Percentiles rank a stretch among this genome's conserved stretches.
Conservation (phyloP, 2,329 filamentous ascomycete genomes). For the Domatiomyces catenatus region DNA sequence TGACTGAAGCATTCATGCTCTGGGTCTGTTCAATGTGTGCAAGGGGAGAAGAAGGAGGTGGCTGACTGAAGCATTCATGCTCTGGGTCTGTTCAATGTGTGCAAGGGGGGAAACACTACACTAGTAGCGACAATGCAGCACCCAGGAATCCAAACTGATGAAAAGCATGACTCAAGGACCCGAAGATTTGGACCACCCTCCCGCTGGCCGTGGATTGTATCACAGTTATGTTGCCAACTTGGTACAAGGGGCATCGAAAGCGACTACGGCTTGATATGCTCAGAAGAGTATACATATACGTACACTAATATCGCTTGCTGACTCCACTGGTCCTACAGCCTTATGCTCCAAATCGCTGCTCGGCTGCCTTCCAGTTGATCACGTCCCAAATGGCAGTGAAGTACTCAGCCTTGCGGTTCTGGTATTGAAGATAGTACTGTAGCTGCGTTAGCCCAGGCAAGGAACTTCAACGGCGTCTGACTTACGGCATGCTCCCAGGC, state of each 20-base stretch:
- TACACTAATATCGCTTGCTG: neutral
- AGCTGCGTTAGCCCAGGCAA: neutral
- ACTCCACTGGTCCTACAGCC: neutral
- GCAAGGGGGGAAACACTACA: no score
- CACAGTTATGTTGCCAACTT: neutral
- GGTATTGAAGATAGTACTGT: slow-evolving; percentile 57
- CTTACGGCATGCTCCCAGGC: slow-evolving; percentile 74
- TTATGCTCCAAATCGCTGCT: slow-evolving; percentile 43
- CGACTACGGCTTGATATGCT: neutral
- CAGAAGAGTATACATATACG: neutral
- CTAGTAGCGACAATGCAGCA: neutral
- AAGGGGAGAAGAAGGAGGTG: no score
- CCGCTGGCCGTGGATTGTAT: neutral
- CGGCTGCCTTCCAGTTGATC: slow-evolving; percentile 85
- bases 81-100: no score
- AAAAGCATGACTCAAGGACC: no score
- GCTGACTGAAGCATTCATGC: no score
- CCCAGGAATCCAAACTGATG: no score
- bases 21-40: no score
- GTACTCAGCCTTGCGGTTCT: slow-evolving; percentile 95
- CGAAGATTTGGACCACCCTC: no score
- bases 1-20: neutral
- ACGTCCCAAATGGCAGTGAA: slow-evolving; percentile 90
- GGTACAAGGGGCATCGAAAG: neutral
- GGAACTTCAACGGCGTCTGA: neutral